Evolutionary conservation across 352 stramenopile species (phyloP).

Genomic region (Elongisporangium prolatum): DNA sequence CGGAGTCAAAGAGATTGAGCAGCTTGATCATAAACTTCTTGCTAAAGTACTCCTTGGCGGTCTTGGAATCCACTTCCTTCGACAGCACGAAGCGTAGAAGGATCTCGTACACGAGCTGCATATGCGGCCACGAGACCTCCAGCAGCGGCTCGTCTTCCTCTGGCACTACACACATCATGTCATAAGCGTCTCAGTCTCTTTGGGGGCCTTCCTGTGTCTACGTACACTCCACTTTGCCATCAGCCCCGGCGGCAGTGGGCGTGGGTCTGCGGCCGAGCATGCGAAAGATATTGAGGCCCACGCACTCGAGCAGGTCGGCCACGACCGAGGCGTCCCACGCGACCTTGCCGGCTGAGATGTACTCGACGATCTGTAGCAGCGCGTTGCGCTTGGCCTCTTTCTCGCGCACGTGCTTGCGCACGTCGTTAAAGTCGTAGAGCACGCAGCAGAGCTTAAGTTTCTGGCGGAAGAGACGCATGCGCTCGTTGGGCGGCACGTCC

Average conservation of each 20-base stretch:
- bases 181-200: too few species aligned
- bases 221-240: conserved; percentile 44
- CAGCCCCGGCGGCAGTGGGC: conserved; percentile 66
- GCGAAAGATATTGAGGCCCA: conserved; percentile 88
- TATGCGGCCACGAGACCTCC: conserved; percentile 96
- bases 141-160: conserved; percentile 98
- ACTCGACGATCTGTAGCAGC: conserved; percentile 96
- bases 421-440: conserved; percentile 56
- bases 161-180: conserved; percentile 41
- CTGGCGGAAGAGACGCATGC: conserved; percentile 61
- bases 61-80: conserved; percentile 95
- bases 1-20: conserved; percentile 83
- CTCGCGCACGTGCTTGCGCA: conserved; percentile 55
- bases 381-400: conserved; percentile 93
- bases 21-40: conserved; percentile 96
- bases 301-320: conserved; percentile 64
- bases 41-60: conserved; percentile 96
- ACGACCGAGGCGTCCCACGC: conserved; percentile 45
- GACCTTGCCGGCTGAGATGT: conserved; percentile 88
- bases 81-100: conserved; percentile 97
- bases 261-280: conserved; percentile 62
- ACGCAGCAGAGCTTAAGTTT: conserved; percentile 60
- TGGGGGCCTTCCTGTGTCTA: too few species aligned
- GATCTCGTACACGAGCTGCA: conserved; percentile 99
- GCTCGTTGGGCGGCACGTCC: conserved; percentile 44